Evolutionary conservation across 23 red algal genomes (phyloP).

Genomic region (Gracilaria vermiculophylla): DNA sequence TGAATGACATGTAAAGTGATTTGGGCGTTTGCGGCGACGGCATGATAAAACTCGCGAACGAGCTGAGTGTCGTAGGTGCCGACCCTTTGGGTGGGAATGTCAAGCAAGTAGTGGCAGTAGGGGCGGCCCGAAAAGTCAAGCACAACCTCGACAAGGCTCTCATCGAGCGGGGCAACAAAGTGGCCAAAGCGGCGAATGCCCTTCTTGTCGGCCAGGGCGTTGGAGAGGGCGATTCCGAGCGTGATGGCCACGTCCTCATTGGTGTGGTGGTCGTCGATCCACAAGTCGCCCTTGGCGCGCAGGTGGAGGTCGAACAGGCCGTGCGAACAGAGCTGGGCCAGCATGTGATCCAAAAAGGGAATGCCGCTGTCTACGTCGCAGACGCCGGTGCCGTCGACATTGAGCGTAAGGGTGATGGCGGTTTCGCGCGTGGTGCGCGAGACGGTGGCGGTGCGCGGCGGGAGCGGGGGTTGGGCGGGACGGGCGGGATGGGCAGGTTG

Average conservation of each 20-base stretch:
- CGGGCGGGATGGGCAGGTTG: too few species aligned
- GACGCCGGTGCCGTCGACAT: conserved; percentile 86
- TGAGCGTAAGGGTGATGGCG: conserved; percentile 63
- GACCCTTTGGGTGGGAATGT: conserved; percentile 87
- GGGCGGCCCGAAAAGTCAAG: conserved; percentile 92
- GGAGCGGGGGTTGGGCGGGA: too few species aligned
- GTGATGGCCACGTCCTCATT: conserved; percentile 99
- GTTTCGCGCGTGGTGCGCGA: conserved; percentile 81
- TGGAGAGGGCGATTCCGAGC: conserved; percentile 83
- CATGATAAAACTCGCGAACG: conserved; percentile 92
- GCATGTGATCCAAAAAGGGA: conserved; percentile 98
- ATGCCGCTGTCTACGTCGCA: conserved; percentile 90
- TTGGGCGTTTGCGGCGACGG: conserved; percentile 81
- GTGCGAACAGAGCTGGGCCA: conserved; percentile 87
- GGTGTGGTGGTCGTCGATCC: conserved; percentile 99
- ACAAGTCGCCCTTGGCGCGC: conserved; percentile 88
- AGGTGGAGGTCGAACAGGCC: conserved; percentile 90
- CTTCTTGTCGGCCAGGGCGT: conserved; percentile 85
- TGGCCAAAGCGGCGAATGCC: conserved; percentile 95
- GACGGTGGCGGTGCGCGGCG: conserved; percentile 63
- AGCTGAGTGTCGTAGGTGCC: conserved; percentile 97
- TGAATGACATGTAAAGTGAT: conserved; percentile 95
- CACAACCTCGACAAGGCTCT: conserved; percentile 93
- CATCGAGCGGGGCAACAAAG: conserved; percentile 94
- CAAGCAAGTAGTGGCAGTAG: conserved; percentile 60